These are phyloP conservation scores for Botrytis byssoidea DNA, from an alignment of 2,329 filamentous ascomycete genomes.

Conservation along the genomic window DNA sequence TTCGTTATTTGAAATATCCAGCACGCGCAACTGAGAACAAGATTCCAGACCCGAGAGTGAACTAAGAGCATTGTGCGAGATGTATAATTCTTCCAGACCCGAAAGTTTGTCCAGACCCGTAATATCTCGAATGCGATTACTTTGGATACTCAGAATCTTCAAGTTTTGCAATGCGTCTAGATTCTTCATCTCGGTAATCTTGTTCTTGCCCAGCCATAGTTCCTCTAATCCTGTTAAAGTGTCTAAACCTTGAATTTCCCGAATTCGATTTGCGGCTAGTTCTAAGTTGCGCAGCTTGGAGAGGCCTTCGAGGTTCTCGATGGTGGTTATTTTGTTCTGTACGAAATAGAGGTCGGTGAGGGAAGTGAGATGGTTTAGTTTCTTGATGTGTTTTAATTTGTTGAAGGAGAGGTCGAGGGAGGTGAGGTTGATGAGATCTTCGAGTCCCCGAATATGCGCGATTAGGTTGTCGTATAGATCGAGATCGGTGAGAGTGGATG, in stretches of 20 bases:
- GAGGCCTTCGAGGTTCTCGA: constrained; percentile 79
- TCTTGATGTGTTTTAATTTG: constrained; percentile 98
- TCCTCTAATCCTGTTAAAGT: constrained; percentile 75
- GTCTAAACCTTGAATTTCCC: constrained; percentile 83
- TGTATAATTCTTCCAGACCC: constrained; percentile 87
- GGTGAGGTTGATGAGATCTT: constrained; percentile 71
- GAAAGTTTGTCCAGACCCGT: constrained; percentile 70
- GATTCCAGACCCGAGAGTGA: constrained; percentile 68
- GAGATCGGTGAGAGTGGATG: constrained; percentile 71
- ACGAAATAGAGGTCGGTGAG: constrained; percentile 88
- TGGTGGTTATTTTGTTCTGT: constrained; percentile 86
- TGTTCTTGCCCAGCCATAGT: constrained; percentile 95
- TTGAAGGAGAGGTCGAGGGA: constrained; percentile 94
- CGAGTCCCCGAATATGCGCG: constrained; percentile 78
- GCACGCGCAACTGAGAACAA: constrained; percentile 66
- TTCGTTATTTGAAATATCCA: constrained; percentile 90
- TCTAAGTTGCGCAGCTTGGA: constrained; percentile 78
- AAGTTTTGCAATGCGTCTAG: constrained; percentile 75
- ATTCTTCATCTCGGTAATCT: constrained; percentile 80
- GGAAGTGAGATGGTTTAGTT: constrained; percentile 72
- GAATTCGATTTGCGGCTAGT: constrained; percentile 86
- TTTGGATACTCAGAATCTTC: constrained; percentile 88
- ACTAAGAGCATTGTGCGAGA: constrained; percentile 89
- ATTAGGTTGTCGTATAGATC: constrained; percentile 98
- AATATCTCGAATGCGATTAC: constrained; percentile 82